Evolutionary conservation across 805 yeast species (phyloP), one percentile per base, ranked within the genome.

Genomic region (Saturnispora zaruensis): DNA sequence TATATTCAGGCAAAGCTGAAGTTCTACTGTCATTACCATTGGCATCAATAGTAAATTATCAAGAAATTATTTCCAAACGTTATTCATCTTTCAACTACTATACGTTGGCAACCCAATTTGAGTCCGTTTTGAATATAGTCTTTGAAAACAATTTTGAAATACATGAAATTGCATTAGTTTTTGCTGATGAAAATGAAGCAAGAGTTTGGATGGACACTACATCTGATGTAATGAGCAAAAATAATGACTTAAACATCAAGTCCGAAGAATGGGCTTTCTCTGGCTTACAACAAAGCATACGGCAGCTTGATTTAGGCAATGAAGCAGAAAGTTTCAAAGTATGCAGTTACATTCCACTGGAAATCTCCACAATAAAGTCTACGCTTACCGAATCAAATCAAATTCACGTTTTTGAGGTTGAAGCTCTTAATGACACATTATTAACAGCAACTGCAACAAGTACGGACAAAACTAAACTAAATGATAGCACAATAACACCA

Each of bases 21-120:
- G 67, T 77, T 5, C 65, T 63, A 14, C 75, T 78, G 53, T 68
- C 79, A 13, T 66, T 81, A 7, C 82, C 85, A 0, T 60, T 78
- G 30, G 55, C 72, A 2, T 59, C 67, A 2, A 59, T 64, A 13
- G 50, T 54, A 37, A 55, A 55, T 42, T 24, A 38, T 18, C 26
- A 36, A 33, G 46, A 38, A 24, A 13, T 37, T 21, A 40, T 25
- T 16, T 37, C 43, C 26, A 46, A 34, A 14, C 54, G 34, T 52
- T 45, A 48, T 5, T 64, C 61, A 3, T 23, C 34, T 58, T 69
- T 48, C 55, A 55, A 40, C 13, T 72, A 8, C 38, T 59, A n/a
- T 50, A 49, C 61, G 58, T 18, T 67, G 7, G 57, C 52, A 46
- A 62, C 76, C 0, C 56, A 52, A 2, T 65, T 64, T 53, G 61